Percentiles rank a stretch among this genome's conserved stretches.
phyloP scores from a whole-genome alignment of 148 eudicot species.

The Selenicereus undatus region DNA sequence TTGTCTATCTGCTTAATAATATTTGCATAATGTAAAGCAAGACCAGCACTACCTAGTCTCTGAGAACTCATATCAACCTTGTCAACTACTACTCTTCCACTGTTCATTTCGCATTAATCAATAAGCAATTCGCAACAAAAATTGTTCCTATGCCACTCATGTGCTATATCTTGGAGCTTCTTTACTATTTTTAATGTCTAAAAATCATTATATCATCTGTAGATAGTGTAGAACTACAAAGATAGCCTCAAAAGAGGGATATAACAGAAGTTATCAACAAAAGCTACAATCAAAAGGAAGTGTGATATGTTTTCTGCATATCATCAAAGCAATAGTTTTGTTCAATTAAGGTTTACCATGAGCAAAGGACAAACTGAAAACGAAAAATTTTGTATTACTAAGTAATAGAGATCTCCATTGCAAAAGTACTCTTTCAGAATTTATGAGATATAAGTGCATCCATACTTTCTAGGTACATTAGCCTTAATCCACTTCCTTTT shows the following conservation, averaged over 20 bases:
- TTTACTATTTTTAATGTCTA: too few relatives aligned
- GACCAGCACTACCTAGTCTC: conserved; percentile 81
- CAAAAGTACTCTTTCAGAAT: background rate
- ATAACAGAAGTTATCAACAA: background rate
- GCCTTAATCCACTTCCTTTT: background rate
- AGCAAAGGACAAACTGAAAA: too few relatives aligned
- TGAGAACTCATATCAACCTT: conserved; percentile 34
- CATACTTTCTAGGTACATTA: background rate
- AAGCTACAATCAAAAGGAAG: background rate
- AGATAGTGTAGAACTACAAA: background rate
- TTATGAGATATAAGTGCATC: too few relatives aligned
- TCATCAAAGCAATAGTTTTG: background rate
- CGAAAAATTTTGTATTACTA: background rate
- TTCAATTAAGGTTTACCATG: background rate
- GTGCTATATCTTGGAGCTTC: too few relatives aligned
- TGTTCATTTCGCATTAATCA: conserved; percentile 32
- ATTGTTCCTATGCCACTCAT: background rate
- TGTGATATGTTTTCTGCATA: too few relatives aligned
- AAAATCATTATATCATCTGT: too few relatives aligned
- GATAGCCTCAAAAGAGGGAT: background rate
- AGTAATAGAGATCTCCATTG: background rate
- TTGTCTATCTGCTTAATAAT: conserved; percentile 77
- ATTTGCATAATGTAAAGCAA: conserved; percentile 90
- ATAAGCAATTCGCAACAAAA: background rate
- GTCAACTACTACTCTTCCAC: conserved; percentile 27